phyloP scores from a whole-genome alignment of 2,329 filamentous ascomycete species.

The Nothopassalora personata region DNA sequence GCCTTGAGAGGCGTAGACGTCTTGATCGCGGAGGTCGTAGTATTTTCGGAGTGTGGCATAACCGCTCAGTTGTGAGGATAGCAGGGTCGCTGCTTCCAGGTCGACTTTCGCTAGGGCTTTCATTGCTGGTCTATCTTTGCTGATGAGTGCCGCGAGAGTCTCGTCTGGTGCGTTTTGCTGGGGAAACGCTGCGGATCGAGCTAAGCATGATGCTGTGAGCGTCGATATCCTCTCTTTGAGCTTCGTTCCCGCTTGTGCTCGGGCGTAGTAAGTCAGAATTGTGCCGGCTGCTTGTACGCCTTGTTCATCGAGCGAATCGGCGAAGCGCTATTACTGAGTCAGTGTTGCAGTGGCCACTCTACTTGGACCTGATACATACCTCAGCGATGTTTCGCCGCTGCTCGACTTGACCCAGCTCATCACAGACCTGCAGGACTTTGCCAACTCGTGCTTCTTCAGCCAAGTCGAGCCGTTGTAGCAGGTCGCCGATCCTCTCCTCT shows the following conservation, averaged over 20 bases:
- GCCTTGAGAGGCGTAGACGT: constrained; percentile 32
- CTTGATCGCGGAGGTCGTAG: constrained; percentile 79
- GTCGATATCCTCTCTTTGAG: constrained; percentile 81
- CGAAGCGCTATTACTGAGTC: constrained; percentile 61
- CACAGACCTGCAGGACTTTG: constrained; percentile 72
- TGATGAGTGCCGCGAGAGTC: constrained; percentile 64
- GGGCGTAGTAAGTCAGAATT: constrained; percentile 83
- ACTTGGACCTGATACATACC: constrained; percentile 49
- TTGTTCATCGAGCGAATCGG: constrained; percentile 66
- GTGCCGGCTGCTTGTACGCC: constrained; percentile 67
- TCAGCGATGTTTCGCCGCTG: constrained; percentile 79
- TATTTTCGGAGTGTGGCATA: constrained; percentile 88
- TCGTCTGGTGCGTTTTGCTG: constrained; percentile 65
- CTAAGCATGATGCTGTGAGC: constrained; percentile 78
- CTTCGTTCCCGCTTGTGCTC: constrained; percentile 71
- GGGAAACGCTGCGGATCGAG: constrained; percentile 79
- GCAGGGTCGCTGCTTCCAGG: constrained; percentile 71
- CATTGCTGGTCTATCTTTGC: constrained; percentile 65
- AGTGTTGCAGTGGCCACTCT: constrained; percentile 7
- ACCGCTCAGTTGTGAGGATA: constrained; percentile 81
- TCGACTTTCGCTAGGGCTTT: constrained; percentile 68
- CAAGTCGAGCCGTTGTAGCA: constrained; percentile 69
- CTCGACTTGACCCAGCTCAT: constrained; percentile 68
- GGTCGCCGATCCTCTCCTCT: constrained; percentile 65
- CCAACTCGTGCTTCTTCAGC: constrained; percentile 69